Evolutionary conservation across 257 asterid species (phyloP).

Genomic region (Solanum medicagineum): DNA sequence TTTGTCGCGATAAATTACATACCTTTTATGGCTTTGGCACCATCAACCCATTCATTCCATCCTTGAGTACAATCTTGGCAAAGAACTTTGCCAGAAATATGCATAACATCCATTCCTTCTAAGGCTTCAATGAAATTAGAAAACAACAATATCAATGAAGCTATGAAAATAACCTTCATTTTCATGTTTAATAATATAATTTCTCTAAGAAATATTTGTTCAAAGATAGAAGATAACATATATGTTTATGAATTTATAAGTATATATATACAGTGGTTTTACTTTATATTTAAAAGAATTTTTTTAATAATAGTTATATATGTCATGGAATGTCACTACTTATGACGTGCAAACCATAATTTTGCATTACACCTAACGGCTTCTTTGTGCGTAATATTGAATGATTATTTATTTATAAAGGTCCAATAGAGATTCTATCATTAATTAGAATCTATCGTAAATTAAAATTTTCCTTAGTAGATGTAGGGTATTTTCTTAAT

Average conservation of each 20-base stretch:
- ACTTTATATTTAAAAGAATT: neutral
- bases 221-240: neutral
- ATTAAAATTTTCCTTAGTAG: too few relatives aligned
- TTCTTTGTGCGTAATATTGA: neutral
- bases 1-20: neutral
- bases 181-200: neutral
- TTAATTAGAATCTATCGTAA: too few relatives aligned
- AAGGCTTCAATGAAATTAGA: neutral
- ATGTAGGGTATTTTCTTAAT: too few relatives aligned
- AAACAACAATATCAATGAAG: neutral
- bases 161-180: neutral
- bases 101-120: conserved; percentile 21
- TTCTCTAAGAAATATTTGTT: neutral
- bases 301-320: neutral
- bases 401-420: too few relatives aligned
- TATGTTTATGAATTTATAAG: neutral
- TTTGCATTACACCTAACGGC: neutral
- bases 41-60: conserved; percentile 68
- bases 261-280: neutral
- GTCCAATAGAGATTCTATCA: too few relatives aligned
- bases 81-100: conserved; percentile 60
- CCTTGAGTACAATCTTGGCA: conserved; percentile 78
- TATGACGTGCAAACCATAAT: conserved; percentile 22
- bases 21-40: conserved; percentile 70
- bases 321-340: conserved; percentile 12